A percentile compares a stretch with the other conserved stretches of the same genome.
Evolutionary conservation across 2,329 filamentous ascomycete genomes (phyloP).

Genomic region (Cryphonectria radicalis): DNA sequence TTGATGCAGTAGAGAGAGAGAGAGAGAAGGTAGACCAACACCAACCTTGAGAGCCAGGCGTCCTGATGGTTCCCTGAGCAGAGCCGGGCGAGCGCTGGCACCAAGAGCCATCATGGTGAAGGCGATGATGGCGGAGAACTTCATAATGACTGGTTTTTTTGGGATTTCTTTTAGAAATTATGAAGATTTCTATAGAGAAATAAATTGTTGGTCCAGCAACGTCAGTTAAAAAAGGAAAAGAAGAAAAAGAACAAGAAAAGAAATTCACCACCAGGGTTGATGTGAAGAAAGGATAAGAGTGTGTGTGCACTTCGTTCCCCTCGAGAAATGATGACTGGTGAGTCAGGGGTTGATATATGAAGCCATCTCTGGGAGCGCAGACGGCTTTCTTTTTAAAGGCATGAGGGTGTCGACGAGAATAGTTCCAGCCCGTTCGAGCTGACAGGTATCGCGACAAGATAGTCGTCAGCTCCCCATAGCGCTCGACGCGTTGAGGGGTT

Average conservation of each 20-base stretch:
- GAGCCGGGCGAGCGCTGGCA: conserved; percentile 15
- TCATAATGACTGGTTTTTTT: conserved; percentile 13
- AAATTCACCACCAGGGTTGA: conserved; percentile 8
- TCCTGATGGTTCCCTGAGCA: conserved; percentile 20
- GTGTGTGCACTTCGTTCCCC: neutral
- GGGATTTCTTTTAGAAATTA: neutral
- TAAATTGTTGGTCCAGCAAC: conserved; percentile 22
- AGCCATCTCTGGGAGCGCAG: neutral
- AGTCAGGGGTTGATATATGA: neutral
- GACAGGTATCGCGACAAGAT: neutral
- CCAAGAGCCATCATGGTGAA: conserved; percentile 21
- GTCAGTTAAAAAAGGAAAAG: neutral
- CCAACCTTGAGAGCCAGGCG: conserved; percentile 26
- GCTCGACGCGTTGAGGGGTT: neutral
- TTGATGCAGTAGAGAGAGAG: neutral
- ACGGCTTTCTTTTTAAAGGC: conserved; percentile 1
- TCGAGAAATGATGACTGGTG: neutral
- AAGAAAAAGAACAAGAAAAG: neutral
- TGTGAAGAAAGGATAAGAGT: neutral
- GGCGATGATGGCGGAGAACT: conserved; percentile 19
- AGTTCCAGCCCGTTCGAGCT: neutral
- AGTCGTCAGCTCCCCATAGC: conserved; percentile 16
- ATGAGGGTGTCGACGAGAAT: neutral
- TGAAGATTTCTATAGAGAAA: neutral
- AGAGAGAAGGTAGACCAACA: neutral